These are phyloP conservation scores for Aspergillus intermedius DNA, from an alignment of 2,329 filamentous ascomycete genomes.

Conservation along the genomic window DNA sequence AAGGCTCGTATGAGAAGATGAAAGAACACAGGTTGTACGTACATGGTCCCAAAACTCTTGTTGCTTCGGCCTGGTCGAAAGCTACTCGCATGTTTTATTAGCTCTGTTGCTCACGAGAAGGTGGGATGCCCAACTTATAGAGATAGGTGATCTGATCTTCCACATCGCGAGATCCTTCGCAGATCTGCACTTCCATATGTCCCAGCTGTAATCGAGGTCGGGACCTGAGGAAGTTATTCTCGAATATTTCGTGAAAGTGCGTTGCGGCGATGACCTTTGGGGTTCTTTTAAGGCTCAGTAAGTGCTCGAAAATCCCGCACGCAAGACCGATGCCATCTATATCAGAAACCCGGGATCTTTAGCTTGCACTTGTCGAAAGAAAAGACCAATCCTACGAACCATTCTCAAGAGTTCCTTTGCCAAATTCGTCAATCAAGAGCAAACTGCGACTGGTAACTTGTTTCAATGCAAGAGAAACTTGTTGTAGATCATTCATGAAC, in stretches of 20 bases:
- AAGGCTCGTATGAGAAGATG: background rate
- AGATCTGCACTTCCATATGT: slow-evolving; percentile 52
- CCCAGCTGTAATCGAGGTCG: slow-evolving; percentile 46
- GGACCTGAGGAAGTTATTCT: slow-evolving; percentile 47
- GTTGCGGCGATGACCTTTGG: slow-evolving; percentile 59
- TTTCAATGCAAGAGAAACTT: slow-evolving; percentile 69
- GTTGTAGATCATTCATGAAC: slow-evolving; percentile 79
- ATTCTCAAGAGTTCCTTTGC: slow-evolving; percentile 59
- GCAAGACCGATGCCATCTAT: slow-evolving; percentile 59
- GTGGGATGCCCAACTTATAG: slow-evolving; percentile 50
- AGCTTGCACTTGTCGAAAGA: background rate
- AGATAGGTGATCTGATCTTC: slow-evolving; percentile 57
- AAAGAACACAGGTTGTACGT: slow-evolving; percentile 8
- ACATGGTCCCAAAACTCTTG: slow-evolving; percentile 75
- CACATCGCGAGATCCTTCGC: slow-evolving; percentile 36
- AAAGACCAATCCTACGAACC: slow-evolving; percentile 23
- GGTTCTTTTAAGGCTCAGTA: slow-evolving; percentile 44
- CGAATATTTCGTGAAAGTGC: slow-evolving; percentile 55
- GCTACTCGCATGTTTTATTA: slow-evolving; percentile 23
- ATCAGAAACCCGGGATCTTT: background rate
- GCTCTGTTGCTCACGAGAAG: background rate
- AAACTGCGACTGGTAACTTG: slow-evolving; percentile 71
- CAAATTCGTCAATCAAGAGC: slow-evolving; percentile 88
- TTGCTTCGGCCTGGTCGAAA: slow-evolving; percentile 59
- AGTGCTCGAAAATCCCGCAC: slow-evolving; percentile 54